Base-by-base conservation (phyloP, 257 asterid species). In the Primulina huaijiensis region DNA sequence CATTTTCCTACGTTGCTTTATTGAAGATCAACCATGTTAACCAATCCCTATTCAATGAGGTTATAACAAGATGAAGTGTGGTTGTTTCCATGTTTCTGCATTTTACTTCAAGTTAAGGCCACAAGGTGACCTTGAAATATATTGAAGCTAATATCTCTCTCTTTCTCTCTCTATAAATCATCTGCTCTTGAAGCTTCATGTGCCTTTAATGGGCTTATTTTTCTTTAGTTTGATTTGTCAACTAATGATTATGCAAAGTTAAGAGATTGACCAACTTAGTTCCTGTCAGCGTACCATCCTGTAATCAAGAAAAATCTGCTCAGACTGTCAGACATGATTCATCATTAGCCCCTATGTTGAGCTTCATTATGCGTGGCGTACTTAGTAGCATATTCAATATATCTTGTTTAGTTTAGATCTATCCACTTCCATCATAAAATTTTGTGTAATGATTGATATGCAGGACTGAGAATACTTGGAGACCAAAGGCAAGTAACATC, bases 401-500 rank as follows among this genome's bases (percentile, higher is more conserved):
- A 62, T 60, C 34, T 29, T 60, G 46, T 72, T 61, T 72, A 16
- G 46, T 67, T 66, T 68, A 16, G 34, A 38, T 46, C 56, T 46
- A 30, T 46, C 56, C 58, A 30, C 57, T 31, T 46, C 67, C 67
- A 55, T 56, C 56, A 3, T 64, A n/a, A 21, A 11, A 23, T 57
- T 14, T n/a, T 16, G 12, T 31, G 11, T 56, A 46, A 16, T 16
- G 25, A 14, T 60, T 31, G 19, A 19, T 66, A 4, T 68, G 66
- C 87, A 93, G 98, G 97, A 31, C 79, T 93, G 80, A 86, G 91
- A 78, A 74, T 85, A 69, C 95, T 90, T 56, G 89, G 71, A 65
- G 99, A 93, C 76, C 99, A 93, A 73, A 85, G 96, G 76, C 96
- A 89, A 76, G 78, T 68, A 56, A 74, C 96, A 72, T 81, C 96